Evolutionary conservation across 306 rosid genomes (phyloP).

Genomic region (Cucurbita pepo): DNA sequence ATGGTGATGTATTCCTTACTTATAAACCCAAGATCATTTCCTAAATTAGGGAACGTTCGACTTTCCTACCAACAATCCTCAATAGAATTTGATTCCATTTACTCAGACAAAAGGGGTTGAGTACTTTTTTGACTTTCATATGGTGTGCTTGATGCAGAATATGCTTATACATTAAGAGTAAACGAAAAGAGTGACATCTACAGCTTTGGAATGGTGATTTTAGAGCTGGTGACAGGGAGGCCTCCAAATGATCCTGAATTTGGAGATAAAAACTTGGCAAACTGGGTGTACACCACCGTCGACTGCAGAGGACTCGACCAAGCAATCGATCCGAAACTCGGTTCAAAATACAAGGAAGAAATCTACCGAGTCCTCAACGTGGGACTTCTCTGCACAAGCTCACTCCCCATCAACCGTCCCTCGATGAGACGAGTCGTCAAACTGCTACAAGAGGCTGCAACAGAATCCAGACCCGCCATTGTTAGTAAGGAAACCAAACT

Average conservation of each 20-base stretch:
- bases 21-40: too few relatives aligned
- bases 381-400: slow-evolving; percentile 42
- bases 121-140: neutral
- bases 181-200: slow-evolving; percentile 75
- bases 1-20: too few relatives aligned
- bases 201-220: slow-evolving; percentile 66
- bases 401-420: slow-evolving; percentile 53
- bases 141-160: slow-evolving; percentile 32
- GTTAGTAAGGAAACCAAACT: slow-evolving; percentile 22
- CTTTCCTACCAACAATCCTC: too few relatives aligned
- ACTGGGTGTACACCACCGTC: slow-evolving; percentile 38
- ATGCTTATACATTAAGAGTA: slow-evolving; percentile 62
- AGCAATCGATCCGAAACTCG: slow-evolving; percentile 36
- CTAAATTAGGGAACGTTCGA: too few relatives aligned
- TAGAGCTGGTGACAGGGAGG: slow-evolving; percentile 65
- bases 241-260: slow-evolving; percentile 43
- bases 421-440: slow-evolving; percentile 65
- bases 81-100: neutral
- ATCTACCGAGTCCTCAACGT: slow-evolving; percentile 30
- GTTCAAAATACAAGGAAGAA: slow-evolving; percentile 27
- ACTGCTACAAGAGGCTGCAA: slow-evolving; percentile 35
- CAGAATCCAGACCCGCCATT: slow-evolving; percentile 19
- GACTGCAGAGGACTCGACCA: slow-evolving; percentile 33
- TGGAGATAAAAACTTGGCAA: slow-evolving; percentile 47
- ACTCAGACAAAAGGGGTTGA: neutral